phyloP scores from a whole-genome alignment of 148 eudicot genomes.

The Vaccinium corymbosum region DNA sequence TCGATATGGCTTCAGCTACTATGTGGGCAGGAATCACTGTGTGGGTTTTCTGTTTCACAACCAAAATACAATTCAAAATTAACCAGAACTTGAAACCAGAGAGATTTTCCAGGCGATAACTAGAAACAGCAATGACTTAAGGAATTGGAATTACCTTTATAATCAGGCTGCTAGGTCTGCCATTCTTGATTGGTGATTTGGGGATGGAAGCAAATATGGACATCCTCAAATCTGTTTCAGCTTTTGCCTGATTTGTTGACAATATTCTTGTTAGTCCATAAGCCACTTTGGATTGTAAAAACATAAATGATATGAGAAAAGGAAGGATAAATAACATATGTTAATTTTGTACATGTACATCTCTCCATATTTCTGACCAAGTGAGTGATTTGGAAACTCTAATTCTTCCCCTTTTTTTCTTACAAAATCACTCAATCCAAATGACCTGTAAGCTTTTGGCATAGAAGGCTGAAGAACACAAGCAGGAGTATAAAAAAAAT shows the following conservation, averaged over 20 bases:
- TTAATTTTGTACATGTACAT: neutral
- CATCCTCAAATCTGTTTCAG: conserved; percentile 37
- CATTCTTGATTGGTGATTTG: conserved; percentile 29
- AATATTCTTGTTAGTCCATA: conserved; percentile 1
- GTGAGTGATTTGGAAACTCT: neutral
- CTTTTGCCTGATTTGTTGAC: conserved; percentile 20
- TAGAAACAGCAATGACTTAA: neutral
- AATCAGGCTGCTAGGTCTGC: conserved; percentile 47
- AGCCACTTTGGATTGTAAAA: neutral
- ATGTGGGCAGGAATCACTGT: conserved; percentile 38
- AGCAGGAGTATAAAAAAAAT: neutral
- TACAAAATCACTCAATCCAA: neutral
- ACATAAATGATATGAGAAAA: neutral
- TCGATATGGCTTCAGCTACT: conserved; percentile 36
- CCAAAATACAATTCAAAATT: neutral
- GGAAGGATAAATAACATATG: neutral
- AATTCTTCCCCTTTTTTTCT: neutral
- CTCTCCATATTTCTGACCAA: neutral
- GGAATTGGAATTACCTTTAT: conserved; percentile 31
- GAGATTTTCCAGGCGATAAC: neutral
- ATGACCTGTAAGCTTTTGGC: neutral
- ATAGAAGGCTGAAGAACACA: neutral
- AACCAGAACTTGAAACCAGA: conserved; percentile 8
- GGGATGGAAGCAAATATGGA: conserved; percentile 23
- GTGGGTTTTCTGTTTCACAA: conserved; percentile 26